Evolutionary conservation across 2,329 filamentous ascomycete species (phyloP).

Genomic region (Xylariaceae sp.): DNA sequence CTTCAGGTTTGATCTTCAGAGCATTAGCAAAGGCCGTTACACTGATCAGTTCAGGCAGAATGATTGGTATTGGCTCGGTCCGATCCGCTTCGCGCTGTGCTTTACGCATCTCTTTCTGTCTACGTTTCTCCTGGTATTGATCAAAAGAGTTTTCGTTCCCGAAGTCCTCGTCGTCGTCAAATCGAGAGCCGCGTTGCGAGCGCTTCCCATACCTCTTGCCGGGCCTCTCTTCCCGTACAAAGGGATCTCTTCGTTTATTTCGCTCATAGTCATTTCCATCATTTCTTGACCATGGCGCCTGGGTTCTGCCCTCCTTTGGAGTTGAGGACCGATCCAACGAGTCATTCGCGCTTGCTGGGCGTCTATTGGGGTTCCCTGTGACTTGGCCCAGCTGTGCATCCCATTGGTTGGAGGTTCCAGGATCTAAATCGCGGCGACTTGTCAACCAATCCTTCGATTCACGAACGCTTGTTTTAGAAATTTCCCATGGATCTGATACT

Average conservation of each 20-base stretch:
- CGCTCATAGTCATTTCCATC: conserved; percentile 10
- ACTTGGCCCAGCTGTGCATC: too few species aligned
- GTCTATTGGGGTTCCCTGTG: too few species aligned
- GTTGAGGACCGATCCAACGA: neutral
- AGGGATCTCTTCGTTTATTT: conserved; percentile 8
- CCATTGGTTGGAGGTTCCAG: too few species aligned
- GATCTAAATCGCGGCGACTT: too few species aligned
- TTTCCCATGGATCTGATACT: neutral
- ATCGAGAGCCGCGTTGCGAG: conserved; percentile 18
- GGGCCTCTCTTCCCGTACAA: conserved; percentile 10
- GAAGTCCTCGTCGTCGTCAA: conserved; percentile 36
- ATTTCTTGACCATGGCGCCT: neutral
- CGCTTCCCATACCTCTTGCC: conserved; percentile 24
- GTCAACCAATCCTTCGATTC: too few species aligned
- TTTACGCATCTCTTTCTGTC: conserved; percentile 47
- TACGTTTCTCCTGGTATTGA: conserved; percentile 50
- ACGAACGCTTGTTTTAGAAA: neutral
- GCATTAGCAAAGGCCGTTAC: conserved; percentile 81
- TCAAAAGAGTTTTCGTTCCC: conserved; percentile 38
- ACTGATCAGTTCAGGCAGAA: conserved; percentile 89
- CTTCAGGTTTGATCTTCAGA: conserved; percentile 71
- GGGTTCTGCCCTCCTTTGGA: neutral
- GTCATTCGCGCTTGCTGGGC: neutral
- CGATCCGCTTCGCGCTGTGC: conserved; percentile 46
- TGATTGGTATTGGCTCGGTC: conserved; percentile 63